These are phyloP conservation scores for Acanthamoeba lenticulata DNA, from an alignment of 208 protist genomes.

Conservation along the genomic window DNA sequence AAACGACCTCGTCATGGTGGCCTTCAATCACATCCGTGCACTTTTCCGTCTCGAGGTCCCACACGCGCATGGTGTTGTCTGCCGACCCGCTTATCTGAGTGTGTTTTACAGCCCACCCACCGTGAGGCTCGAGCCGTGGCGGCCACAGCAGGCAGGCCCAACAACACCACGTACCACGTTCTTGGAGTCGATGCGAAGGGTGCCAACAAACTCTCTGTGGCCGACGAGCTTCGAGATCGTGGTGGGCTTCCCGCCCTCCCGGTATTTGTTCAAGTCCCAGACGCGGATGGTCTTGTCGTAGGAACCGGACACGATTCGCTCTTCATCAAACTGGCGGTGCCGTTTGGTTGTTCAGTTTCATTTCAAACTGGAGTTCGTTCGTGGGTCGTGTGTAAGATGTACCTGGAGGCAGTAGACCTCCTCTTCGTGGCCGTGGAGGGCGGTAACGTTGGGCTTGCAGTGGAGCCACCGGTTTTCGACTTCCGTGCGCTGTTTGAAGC, in stretches of 20 bases:
- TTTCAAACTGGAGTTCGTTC: no score
- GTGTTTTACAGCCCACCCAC: no score
- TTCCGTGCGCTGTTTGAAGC: conserved; percentile 4
- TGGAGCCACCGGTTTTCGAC: conserved; percentile 35
- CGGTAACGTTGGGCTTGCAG: conserved; percentile 16
- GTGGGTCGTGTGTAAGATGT: no score
- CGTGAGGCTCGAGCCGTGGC: no score
- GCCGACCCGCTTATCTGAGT: conserved; percentile 20
- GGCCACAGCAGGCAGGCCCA: no score
- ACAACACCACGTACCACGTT: neutral
- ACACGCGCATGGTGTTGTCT: conserved; percentile 52
- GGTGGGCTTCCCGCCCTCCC: conserved; percentile 39
- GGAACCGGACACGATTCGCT: conserved; percentile 21
- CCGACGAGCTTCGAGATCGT: conserved; percentile 27
- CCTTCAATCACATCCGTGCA: conserved; percentile 36
- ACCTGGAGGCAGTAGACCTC: conserved; percentile 43
- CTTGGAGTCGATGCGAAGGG: conserved; percentile 5
- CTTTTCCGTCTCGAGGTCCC: conserved; percentile 48
- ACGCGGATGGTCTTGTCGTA: conserved; percentile 39
- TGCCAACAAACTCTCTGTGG: conserved; percentile 22
- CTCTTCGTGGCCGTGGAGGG: conserved; percentile 3
- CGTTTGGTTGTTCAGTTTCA: no score
- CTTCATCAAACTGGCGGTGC: conserved; percentile 38
- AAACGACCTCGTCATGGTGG: conserved; percentile 19
- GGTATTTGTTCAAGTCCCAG: neutral